A percentile compares a stretch with the other conserved stretches of the same genome.
These are phyloP conservation scores for Fagopyrum esculentum DNA, from an alignment of 148 eudicot species.

Conservation along the genomic window DNA sequence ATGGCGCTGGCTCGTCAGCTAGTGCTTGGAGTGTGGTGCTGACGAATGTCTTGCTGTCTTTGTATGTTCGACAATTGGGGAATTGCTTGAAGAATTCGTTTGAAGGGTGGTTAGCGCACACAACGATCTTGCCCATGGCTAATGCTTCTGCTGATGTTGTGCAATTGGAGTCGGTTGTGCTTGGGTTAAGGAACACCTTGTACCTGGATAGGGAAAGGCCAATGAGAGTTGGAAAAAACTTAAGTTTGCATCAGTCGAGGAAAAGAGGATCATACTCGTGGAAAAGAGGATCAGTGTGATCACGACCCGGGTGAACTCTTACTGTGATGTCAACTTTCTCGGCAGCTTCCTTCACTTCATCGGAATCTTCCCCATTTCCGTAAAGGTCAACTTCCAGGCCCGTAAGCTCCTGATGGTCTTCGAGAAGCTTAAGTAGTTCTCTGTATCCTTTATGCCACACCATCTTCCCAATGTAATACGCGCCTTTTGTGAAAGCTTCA, in stretches of 20 bases:
- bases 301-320: slow-evolving; percentile 81
- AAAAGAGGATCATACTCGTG: slow-evolving; percentile 55
- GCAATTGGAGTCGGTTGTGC: slow-evolving; percentile 96
- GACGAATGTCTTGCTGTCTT: slow-evolving; percentile 54
- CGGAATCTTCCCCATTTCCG: slow-evolving; percentile 89
- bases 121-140: slow-evolving; percentile 93
- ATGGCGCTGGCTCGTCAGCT: slow-evolving; percentile 55
- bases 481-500: slow-evolving; percentile 57
- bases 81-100: slow-evolving; percentile 94
- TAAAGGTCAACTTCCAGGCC: slow-evolving; percentile 77
- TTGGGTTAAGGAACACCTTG: slow-evolving; percentile 89
- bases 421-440: slow-evolving; percentile 77
- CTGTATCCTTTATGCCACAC: slow-evolving; percentile 91
- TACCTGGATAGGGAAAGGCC: slow-evolving; percentile 36
- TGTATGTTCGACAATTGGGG: slow-evolving; percentile 66
- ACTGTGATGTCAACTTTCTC: slow-evolving; percentile 51
- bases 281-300: slow-evolving; percentile 89
- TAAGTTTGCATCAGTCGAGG: no score
- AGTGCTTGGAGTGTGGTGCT: slow-evolving; percentile 50
- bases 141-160: slow-evolving; percentile 98
- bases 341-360: slow-evolving; percentile 60
- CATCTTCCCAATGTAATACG: slow-evolving; percentile 95
- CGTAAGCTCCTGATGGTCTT: slow-evolving; percentile 55
- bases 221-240: no score
- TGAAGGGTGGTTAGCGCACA: slow-evolving; percentile 88